Percentiles rank a stretch among this genome's conserved stretches.
These are phyloP conservation scores for Ophiostoma montium DNA, from an alignment of 2,329 filamentous ascomycete species.

Conservation along the genomic window DNA sequence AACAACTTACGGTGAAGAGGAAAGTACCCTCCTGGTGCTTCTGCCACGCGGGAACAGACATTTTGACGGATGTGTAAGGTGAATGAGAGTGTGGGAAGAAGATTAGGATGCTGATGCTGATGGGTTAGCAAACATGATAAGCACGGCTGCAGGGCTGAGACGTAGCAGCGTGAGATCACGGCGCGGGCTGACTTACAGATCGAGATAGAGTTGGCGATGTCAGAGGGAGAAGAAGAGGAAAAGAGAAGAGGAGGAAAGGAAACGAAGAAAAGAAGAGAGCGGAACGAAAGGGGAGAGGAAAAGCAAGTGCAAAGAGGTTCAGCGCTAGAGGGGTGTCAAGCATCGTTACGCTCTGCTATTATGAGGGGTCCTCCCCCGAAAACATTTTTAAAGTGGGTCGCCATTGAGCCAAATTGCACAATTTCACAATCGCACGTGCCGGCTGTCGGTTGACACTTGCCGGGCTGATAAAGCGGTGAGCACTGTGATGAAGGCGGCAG, in stretches of 20 bases:
- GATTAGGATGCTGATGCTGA: not conserved
- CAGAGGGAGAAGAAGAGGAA: not conserved
- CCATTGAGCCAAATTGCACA: not conserved
- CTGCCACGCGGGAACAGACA: conserved; percentile 21
- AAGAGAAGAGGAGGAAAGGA: not conserved
- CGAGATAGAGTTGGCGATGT: not conserved
- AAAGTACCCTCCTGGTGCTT: conserved; percentile 55
- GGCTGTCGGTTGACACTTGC: conserved; percentile 1
- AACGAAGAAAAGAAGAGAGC: not conserved
- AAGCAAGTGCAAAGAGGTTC: not conserved
- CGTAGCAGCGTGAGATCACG: too few species aligned
- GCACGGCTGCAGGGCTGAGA: too few species aligned
- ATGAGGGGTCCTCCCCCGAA: not conserved
- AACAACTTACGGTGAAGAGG: conserved; percentile 57
- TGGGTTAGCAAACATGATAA: too few species aligned
- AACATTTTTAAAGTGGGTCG: not conserved
- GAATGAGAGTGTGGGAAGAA: not conserved
- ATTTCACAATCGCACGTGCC: conserved; percentile 1
- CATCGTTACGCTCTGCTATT: not conserved
- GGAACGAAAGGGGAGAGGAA: not conserved
- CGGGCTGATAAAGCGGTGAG: not conserved
- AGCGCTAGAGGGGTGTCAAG: not conserved
- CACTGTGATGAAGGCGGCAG: too few species aligned
- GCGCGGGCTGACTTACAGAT: not conserved
- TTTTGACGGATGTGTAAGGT: not conserved